Evolutionary conservation across 179 eudicot genomes (phyloP).

Genomic region (Beta corolliflora): DNA sequence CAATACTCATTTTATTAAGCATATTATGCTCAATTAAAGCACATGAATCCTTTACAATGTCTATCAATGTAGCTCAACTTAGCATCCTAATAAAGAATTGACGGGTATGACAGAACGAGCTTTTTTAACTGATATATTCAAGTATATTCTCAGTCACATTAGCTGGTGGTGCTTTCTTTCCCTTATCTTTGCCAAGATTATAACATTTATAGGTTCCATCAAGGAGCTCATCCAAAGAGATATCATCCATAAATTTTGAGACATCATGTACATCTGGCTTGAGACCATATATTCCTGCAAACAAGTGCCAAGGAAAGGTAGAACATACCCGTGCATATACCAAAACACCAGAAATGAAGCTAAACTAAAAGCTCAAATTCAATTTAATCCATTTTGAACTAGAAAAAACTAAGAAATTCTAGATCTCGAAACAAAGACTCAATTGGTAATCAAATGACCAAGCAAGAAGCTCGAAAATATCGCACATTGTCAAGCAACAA

Average conservation of each 20-base stretch:
- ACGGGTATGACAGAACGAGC: slow-evolving; percentile 73
- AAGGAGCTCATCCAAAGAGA: slow-evolving; percentile 77
- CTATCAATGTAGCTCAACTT: too few relatives aligned
- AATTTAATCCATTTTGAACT: not conserved
- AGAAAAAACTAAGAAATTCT: not conserved
- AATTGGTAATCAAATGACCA: not conserved
- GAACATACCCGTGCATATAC: not conserved
- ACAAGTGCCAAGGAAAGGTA: slow-evolving; percentile 8
- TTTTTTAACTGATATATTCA: slow-evolving; percentile 61
- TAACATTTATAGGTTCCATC: slow-evolving; percentile 62
- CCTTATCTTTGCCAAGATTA: slow-evolving; percentile 58
- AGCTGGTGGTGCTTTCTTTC: slow-evolving; percentile 44
- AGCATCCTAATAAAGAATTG: too few relatives aligned
- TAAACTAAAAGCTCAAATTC: not conserved
- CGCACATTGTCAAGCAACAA: not conserved
- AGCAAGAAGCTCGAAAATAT: not conserved
- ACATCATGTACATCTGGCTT: slow-evolving; percentile 71
- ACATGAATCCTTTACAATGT: too few relatives aligned
- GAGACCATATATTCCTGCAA: slow-evolving; percentile 73
- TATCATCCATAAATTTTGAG: slow-evolving; percentile 64
- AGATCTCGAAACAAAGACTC: not conserved
- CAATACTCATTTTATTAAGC: too few relatives aligned
- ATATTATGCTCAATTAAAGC: too few relatives aligned
- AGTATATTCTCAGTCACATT: slow-evolving; percentile 50
- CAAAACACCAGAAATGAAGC: not conserved